A percentile compares a stretch with the other conserved stretches of the same genome.
Conservation (phyloP, 352 stramenopile species). For the Pythium dissimile region DNA sequence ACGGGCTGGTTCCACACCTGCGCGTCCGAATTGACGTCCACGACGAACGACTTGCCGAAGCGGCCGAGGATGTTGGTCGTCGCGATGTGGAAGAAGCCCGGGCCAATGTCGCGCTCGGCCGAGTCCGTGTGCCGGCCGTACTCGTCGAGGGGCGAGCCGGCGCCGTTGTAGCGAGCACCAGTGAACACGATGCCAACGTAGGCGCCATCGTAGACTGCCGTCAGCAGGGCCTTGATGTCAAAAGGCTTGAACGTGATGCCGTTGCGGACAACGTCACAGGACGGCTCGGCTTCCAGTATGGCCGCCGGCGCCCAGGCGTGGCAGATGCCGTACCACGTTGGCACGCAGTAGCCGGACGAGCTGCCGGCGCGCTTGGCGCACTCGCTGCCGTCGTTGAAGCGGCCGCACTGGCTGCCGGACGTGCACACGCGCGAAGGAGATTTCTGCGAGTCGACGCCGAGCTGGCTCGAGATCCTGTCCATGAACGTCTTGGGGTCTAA, state of each 20-base stretch:
- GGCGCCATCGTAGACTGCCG: conserved; percentile 14
- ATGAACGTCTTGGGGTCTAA: conserved; percentile 16
- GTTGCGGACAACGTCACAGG: conserved; percentile 32
- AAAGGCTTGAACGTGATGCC: conserved; percentile 20
- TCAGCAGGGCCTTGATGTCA: conserved; percentile 20
- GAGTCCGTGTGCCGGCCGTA: conserved; percentile 42
- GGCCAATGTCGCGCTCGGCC: conserved; percentile 39
- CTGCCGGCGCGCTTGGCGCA: conserved; percentile 6
- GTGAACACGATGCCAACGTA: conserved; percentile 38
- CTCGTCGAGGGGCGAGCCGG: conserved; percentile 23
- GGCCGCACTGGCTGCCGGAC: background rate
- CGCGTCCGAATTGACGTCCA: conserved; percentile 29
- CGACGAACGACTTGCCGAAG: conserved; percentile 34
- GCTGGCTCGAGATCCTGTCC: conserved; percentile 15
- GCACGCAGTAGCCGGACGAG: conserved; percentile 6
- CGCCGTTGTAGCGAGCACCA: conserved; percentile 32
- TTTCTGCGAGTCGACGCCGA: conserved; percentile 6
- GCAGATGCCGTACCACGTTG: conserved; percentile 12
- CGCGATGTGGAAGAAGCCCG: conserved; percentile 29
- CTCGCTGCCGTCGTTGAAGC: background rate
- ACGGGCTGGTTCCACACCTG: conserved; percentile 66
- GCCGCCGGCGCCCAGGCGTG: conserved; percentile 8
- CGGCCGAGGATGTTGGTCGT: conserved; percentile 43
- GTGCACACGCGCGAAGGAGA: background rate
- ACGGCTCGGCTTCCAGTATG: conserved; percentile 1